A percentile compares a stretch with the other conserved stretches of the same genome.
These are phyloP conservation scores for Leccinum insigne DNA, from an alignment of 1,284 basidiomycete genomes.

Conservation along the genomic window DNA sequence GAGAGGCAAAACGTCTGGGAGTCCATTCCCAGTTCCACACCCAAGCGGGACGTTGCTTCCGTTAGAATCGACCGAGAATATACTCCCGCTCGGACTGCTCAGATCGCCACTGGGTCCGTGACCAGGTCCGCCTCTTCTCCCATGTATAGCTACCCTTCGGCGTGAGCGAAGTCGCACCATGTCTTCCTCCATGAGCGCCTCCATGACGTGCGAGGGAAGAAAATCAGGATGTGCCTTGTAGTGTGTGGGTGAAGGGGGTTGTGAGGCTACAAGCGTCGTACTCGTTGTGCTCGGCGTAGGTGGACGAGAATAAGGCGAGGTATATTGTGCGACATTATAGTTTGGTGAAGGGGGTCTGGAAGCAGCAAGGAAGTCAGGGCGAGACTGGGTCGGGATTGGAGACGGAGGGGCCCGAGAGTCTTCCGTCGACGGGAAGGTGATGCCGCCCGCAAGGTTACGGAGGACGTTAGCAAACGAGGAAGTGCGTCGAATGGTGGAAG, in stretches of 20 bases:
- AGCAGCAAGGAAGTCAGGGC: constrained; percentile 40
- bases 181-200: constrained; percentile 88
- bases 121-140: constrained; percentile 34
- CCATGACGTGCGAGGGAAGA: constrained; percentile 75
- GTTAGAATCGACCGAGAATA: constrained; percentile 70
- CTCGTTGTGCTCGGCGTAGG: constrained; percentile 39
- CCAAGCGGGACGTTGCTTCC: constrained; percentile 64
- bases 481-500: constrained; percentile 73
- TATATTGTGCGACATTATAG: constrained; percentile 71
- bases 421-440: constrained; percentile 62
- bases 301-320: constrained; percentile 68
- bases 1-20: constrained; percentile 79
- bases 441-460: constrained; percentile 72
- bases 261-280: constrained; percentile 19
- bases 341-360: constrained; percentile 77
- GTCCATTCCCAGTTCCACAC: constrained; percentile 69
- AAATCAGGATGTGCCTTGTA: constrained; percentile 46
- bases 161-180: constrained; percentile 83
- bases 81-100: constrained; percentile 70
- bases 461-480: constrained; percentile 85
- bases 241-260: constrained; percentile 34
- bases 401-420: constrained; percentile 52
- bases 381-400: constrained; percentile 32
- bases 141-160: constrained; percentile 45
- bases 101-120: constrained; percentile 29